phyloP scores from a whole-genome alignment of 1,284 basidiomycete species.

The Moesziomyces sp. region DNA sequence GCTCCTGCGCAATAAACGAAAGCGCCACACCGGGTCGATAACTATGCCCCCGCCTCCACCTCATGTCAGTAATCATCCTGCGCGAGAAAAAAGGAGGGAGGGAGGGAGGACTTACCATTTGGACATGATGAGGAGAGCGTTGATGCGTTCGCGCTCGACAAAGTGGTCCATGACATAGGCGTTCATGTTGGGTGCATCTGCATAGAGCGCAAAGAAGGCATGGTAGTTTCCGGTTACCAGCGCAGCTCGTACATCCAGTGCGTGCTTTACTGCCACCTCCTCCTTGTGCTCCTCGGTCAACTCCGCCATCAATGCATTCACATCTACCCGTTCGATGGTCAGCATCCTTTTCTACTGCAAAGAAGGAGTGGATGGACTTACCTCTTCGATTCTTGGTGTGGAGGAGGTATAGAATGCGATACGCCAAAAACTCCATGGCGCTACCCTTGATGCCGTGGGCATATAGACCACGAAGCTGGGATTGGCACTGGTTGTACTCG shows the following conservation, averaged over 20 bases:
- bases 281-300: constrained; percentile 89
- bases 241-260: constrained; percentile 86
- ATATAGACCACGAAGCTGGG: constrained; percentile 87
- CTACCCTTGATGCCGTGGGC: constrained; percentile 90
- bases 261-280: constrained; percentile 83
- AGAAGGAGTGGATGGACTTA: constrained; percentile 68
- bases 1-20: constrained; percentile 79
- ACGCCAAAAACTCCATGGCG: constrained; percentile 94
- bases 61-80: not conserved
- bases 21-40: constrained; percentile 73
- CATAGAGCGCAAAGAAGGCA: constrained; percentile 86
- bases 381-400: constrained; percentile 94
- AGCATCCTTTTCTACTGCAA: not conserved
- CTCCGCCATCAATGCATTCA: constrained; percentile 94
- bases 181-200: constrained; percentile 92
- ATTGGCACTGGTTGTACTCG: constrained; percentile 98
- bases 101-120: constrained; percentile 35
- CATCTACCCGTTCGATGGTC: constrained; percentile 73
- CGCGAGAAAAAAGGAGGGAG: too few species aligned
- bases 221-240: constrained; percentile 93
- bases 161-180: constrained; percentile 99
- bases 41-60: constrained; percentile 7
- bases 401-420: constrained; percentile 93
- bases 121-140: constrained; percentile 87
- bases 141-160: constrained; percentile 87